Conservation (phyloP, 768 basidiomycete species). For the Collybia mongolica region DNA sequence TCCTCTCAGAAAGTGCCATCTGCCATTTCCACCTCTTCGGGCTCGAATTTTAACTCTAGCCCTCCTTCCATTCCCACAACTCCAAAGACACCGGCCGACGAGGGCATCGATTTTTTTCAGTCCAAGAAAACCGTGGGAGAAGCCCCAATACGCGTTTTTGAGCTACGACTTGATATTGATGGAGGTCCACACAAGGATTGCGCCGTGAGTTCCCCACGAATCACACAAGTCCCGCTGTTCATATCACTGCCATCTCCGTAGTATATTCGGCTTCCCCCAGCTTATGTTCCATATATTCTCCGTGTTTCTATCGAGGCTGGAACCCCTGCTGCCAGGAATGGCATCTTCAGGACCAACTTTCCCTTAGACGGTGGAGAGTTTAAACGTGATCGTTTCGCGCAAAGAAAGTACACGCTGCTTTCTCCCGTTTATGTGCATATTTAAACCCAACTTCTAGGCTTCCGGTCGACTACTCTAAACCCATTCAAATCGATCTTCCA, state of each 20-base stretch:
- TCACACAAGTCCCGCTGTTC: neutral
- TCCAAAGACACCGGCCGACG: conserved; percentile 90
- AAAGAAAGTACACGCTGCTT: conserved; percentile 56
- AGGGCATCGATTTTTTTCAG: conserved; percentile 87
- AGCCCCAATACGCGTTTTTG: conserved; percentile 76
- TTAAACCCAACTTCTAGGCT: conserved; percentile 46
- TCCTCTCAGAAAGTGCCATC: conserved; percentile 14
- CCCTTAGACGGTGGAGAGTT: conserved; percentile 91
- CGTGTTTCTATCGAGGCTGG: conserved; percentile 92
- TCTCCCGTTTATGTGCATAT: conserved; percentile 14
- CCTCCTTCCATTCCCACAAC: conserved; percentile 38
- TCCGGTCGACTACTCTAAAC: conserved; percentile 83
- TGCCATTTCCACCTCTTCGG: conserved; percentile 26
- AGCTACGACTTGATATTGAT: conserved; percentile 83
- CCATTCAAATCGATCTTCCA: conserved; percentile 91
- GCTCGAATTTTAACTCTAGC: conserved; percentile 21
- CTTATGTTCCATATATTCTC: conserved; percentile 83
- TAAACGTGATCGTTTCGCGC: conserved; percentile 67
- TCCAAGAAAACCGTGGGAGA: conserved; percentile 50
- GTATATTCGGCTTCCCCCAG: conserved; percentile 97
- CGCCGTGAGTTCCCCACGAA: conserved; percentile 52
- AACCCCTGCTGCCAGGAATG: conserved; percentile 86
- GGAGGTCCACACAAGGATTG: conserved; percentile 87
- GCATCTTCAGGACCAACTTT: conserved; percentile 94
- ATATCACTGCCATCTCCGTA: conserved; percentile 26